phyloP scores from a whole-genome alignment of 192 early-diverging fungal genomes.

The Linnemannia exigua region DNA sequence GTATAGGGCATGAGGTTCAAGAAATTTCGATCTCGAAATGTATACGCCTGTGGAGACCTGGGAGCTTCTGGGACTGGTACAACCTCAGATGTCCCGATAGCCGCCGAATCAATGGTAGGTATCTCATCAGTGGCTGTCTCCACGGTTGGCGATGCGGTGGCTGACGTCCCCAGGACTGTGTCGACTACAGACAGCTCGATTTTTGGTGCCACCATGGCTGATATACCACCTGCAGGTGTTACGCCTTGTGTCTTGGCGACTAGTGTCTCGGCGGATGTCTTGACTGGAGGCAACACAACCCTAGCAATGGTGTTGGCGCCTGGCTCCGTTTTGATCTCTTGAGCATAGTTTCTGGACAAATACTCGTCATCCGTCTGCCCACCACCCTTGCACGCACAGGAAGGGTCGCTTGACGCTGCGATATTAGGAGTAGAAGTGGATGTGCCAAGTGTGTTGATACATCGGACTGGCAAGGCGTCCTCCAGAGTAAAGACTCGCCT shows the following conservation, averaged over 20 bases:
- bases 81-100: not conserved
- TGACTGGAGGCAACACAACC: not conserved
- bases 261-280: not conserved
- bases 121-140: not conserved
- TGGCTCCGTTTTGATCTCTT: not conserved
- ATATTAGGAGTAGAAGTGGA: too few relatives aligned
- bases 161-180: not conserved
- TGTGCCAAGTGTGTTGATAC: not conserved
- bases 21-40: not conserved
- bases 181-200: not conserved
- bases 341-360: not conserved
- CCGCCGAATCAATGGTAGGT: not conserved
- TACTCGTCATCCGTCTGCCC: not conserved
- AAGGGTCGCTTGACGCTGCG: not conserved
- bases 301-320: not conserved
- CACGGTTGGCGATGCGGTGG: not conserved
- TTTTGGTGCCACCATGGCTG: too few relatives aligned
- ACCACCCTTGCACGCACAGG: not conserved
- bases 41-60: not conserved
- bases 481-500: not conserved
- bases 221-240: too few relatives aligned
- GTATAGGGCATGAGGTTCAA: slow-evolving; percentile 10
- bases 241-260: not conserved
- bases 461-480: not conserved
- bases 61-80: not conserved